Percentiles rank a stretch among this genome's conserved stretches.
phyloP scores from a whole-genome alignment of 2,329 filamentous ascomycete species.

The Apiospora sp. region DNA sequence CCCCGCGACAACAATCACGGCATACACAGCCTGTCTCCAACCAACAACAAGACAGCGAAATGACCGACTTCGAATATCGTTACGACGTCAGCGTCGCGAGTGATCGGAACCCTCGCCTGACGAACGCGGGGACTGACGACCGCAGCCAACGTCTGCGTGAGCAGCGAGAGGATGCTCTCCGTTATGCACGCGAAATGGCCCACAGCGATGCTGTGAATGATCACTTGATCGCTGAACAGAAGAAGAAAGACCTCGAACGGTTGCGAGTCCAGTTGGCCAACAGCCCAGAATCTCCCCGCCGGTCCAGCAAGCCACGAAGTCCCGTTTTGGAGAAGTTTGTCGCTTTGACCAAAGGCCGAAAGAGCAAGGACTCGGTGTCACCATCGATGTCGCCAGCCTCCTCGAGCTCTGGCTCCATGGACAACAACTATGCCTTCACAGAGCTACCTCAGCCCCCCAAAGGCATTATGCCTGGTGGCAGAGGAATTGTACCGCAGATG shows the following conservation, averaged over 20 bases:
- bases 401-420: conserved; percentile 40
- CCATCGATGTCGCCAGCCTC: conserved; percentile 44
- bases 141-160: conserved; percentile 32
- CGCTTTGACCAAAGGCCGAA: conserved; percentile 53
- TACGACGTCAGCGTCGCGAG: conserved; percentile 28
- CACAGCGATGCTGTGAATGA: conserved; percentile 57
- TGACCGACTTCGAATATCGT: conserved; percentile 26
- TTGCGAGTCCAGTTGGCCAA: conserved; percentile 52
- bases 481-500: conserved; percentile 58
- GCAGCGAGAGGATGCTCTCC: conserved; percentile 39
- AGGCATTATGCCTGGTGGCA: conserved; percentile 53
- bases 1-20: conserved; percentile 31
- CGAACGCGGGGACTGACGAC: conserved; percentile 32
- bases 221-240: conserved; percentile 58
- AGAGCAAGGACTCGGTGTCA: conserved; percentile 47
- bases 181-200: conserved; percentile 48
- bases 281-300: conserved; percentile 39
- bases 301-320: conserved; percentile 46
- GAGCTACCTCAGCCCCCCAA: conserved; percentile 33
- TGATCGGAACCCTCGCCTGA: conserved; percentile 34
- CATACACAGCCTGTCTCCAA: conserved; percentile 33
- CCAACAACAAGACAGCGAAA: conserved; percentile 31
- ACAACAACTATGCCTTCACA: conserved; percentile 37
- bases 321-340: conserved; percentile 58
- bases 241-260: conserved; percentile 56